Evolutionary conservation across 2,329 filamentous ascomycete genomes (phyloP).

Genomic region (Saccharata proteae): DNA sequence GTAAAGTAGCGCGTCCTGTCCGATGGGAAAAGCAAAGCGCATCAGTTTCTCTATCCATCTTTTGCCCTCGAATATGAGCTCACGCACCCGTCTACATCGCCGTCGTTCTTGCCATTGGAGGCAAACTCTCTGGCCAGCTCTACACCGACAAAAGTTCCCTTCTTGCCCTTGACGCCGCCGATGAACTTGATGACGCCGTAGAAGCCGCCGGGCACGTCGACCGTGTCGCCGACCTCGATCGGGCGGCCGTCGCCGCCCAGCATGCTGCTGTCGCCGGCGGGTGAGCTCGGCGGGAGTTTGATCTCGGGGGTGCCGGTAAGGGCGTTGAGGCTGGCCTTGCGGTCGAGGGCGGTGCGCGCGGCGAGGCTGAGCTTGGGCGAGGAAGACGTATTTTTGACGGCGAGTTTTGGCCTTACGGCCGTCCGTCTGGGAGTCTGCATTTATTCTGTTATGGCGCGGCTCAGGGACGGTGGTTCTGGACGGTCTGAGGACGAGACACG

Average conservation of each 20-base stretch:
- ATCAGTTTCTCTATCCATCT: too few relatives aligned
- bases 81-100: conserved; percentile 83
- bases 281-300: conserved; percentile 12
- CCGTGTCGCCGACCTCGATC: conserved; percentile 65
- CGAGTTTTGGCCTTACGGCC: conserved; percentile 26
- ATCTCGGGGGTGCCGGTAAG: conserved; percentile 41
- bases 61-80: neutral
- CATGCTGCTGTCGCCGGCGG: conserved; percentile 17
- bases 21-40: conserved; percentile 1
- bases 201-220: conserved; percentile 92
- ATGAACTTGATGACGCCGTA: conserved; percentile 80
- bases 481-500: too few relatives aligned
- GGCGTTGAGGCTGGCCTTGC: conserved; percentile 61
- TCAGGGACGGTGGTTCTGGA: too few relatives aligned
- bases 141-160: conserved; percentile 82
- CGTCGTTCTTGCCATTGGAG: conserved; percentile 80
- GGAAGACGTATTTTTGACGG: conserved; percentile 24
- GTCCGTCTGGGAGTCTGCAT: conserved; percentile 30
- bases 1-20: conserved; percentile 59
- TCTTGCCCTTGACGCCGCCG: conserved; percentile 76
- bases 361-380: conserved; percentile 30
- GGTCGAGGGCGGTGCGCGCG: conserved; percentile 39
- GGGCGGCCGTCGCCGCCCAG: conserved; percentile 34
- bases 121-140: conserved; percentile 77
- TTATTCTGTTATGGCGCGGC: too few relatives aligned